Evolutionary conservation across 768 basidiomycete species (phyloP).

Genomic region (Pleurotus citrinopileatus): DNA sequence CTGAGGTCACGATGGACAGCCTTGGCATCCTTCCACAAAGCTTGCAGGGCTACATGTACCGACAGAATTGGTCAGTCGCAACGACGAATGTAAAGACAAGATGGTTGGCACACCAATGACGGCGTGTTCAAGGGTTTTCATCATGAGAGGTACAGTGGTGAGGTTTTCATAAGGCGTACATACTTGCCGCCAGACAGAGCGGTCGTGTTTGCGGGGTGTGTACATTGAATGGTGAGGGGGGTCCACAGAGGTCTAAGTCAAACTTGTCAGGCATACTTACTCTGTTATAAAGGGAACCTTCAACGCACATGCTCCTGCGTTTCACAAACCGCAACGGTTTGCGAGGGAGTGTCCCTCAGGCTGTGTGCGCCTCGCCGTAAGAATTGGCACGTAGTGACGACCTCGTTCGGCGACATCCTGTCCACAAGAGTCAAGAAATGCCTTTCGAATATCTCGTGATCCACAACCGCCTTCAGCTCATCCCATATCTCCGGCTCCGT

Average conservation of each 20-base stretch:
- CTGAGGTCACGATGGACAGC: slow-evolving; percentile 3
- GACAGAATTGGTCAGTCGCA: too few species aligned
- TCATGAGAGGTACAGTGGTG: background rate
- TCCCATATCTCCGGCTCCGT: background rate
- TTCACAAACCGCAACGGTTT: too few species aligned
- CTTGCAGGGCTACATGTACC: background rate
- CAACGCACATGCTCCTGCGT: background rate
- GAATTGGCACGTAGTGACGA: background rate
- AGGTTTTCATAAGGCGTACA: background rate
- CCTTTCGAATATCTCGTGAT: background rate
- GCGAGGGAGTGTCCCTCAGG: background rate
- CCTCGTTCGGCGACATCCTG: background rate
- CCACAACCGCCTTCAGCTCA: background rate
- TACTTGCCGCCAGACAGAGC: background rate
- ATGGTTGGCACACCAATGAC: background rate
- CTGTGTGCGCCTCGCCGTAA: background rate
- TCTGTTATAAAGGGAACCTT: background rate
- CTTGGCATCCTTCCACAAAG: background rate
- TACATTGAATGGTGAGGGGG: background rate
- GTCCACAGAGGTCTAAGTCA: too few species aligned
- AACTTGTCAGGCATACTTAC: background rate
- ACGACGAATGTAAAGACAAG: background rate
- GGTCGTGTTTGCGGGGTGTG: background rate
- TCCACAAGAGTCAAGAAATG: background rate
- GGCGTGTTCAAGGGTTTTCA: background rate